Evolutionary conservation across 306 rosid genomes (phyloP).

Genomic region (Rosa chinensis): DNA sequence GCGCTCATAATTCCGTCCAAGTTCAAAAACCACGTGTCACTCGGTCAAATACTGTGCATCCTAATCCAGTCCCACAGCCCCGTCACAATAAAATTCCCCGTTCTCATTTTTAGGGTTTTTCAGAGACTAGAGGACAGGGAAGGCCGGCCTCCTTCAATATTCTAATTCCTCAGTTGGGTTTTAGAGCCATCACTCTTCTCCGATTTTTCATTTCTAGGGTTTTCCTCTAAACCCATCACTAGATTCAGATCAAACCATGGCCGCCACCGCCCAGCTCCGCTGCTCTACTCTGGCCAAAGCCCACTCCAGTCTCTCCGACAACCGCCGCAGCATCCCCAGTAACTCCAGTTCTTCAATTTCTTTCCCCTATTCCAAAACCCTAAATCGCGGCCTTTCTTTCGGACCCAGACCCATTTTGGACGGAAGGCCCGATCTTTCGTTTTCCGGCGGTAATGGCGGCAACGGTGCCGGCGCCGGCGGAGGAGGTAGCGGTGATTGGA

Average conservation of each 20-base stretch:
- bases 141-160: background rate
- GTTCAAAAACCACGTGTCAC: background rate
- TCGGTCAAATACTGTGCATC: background rate
- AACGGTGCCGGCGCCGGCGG: conserved; percentile 23
- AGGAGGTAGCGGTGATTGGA: conserved; percentile 30
- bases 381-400: conserved; percentile 32
- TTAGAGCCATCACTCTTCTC: background rate
- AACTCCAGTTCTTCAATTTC: conserved; percentile 20
- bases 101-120: background rate
- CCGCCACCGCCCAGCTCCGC: conserved; percentile 62
- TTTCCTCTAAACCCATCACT: background rate
- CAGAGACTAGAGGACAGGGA: background rate
- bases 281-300: conserved; percentile 42
- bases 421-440: conserved; percentile 39
- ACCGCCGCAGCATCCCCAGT: conserved; percentile 4
- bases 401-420: conserved; percentile 25
- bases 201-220: background rate
- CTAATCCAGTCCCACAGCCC: background rate
- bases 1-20: background rate
- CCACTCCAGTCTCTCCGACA: conserved; percentile 8
- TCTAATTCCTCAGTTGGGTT: background rate
- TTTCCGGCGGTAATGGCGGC: conserved; percentile 51
- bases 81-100: background rate
- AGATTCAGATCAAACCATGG: conserved; percentile 36
- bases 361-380: conserved; percentile 38